Conservation (phyloP, 2,329 filamentous ascomycete genomes). For the Tolypocladium pustulatum region DNA sequence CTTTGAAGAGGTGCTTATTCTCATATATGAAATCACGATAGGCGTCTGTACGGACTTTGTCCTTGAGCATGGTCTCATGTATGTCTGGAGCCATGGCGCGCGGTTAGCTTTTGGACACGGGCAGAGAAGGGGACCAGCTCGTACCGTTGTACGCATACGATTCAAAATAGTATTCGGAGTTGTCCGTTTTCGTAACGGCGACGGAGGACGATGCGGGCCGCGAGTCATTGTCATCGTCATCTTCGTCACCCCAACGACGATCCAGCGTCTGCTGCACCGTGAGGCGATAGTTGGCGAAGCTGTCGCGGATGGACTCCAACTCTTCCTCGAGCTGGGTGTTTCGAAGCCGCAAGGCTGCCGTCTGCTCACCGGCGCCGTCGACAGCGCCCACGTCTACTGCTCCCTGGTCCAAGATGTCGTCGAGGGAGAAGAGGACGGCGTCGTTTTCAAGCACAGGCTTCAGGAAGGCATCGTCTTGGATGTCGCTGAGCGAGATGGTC, state of each 20-base stretch:
- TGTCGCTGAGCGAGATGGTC: slow-evolving; percentile 47
- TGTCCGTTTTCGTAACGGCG: slow-evolving; percentile 18
- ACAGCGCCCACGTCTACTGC: slow-evolving; percentile 15
- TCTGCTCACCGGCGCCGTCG: slow-evolving; percentile 8
- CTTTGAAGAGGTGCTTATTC: slow-evolving; percentile 78
- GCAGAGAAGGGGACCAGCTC: slow-evolving; percentile 7
- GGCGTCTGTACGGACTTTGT: slow-evolving; percentile 75
- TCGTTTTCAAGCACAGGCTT: slow-evolving; percentile 84
- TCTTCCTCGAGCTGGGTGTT: slow-evolving; percentile 50
- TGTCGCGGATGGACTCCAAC: slow-evolving; percentile 44
- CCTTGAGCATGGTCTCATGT: slow-evolving; percentile 93
- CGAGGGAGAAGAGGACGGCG: slow-evolving; percentile 75
- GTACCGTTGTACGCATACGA: slow-evolving; percentile 51
- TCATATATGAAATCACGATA: slow-evolving; percentile 94
- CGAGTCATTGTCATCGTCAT: slow-evolving; percentile 24
- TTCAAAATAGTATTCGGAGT: slow-evolving; percentile 44
- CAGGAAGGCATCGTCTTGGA: slow-evolving; percentile 72
- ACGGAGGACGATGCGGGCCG: slow-evolving; percentile 8
- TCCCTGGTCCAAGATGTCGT: slow-evolving; percentile 41
- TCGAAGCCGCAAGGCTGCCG: slow-evolving; percentile 27
- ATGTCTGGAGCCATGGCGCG: slow-evolving; percentile 47
- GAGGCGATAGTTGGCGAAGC: slow-evolving; percentile 55
- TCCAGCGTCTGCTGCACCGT: slow-evolving; percentile 58
- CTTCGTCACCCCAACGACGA: slow-evolving; percentile 51
- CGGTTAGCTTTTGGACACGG: background rate